Evolutionary conservation across 2,329 filamentous ascomycete genomes (phyloP).

Genomic region (Fusarium tuaranense): DNA sequence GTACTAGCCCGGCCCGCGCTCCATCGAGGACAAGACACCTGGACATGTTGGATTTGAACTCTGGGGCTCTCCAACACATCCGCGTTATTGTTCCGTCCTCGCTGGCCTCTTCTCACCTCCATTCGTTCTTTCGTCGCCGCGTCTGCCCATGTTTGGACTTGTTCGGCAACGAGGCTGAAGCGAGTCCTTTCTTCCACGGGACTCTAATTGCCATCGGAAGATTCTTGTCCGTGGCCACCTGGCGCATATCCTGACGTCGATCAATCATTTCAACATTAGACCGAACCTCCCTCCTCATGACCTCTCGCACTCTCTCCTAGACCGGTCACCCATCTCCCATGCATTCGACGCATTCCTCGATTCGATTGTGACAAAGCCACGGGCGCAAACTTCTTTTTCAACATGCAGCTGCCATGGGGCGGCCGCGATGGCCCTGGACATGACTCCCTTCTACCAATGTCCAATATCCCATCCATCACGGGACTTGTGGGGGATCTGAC

Average conservation of each 20-base stretch:
- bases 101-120: constrained; percentile 29
- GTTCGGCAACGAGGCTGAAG: constrained; percentile 21
- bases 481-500: constrained; percentile 42
- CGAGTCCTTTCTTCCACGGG: constrained; percentile 14
- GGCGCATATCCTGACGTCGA: constrained; percentile 29
- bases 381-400: constrained; percentile 34
- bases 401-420: constrained; percentile 55
- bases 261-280: constrained; percentile 19
- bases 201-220: constrained; percentile 16
- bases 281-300: constrained; percentile 37
- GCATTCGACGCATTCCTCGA: constrained; percentile 29
- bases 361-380: constrained; percentile 32
- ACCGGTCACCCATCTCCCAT: constrained; percentile 33
- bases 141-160: constrained; percentile 27
- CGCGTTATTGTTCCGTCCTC: constrained; percentile 23
- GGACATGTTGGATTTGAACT: constrained; percentile 38
- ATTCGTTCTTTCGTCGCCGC: neutral
- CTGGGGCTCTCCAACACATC: constrained; percentile 20
- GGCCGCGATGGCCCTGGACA: constrained; percentile 48
- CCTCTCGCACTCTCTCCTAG: constrained; percentile 35
- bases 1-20: constrained; percentile 42
- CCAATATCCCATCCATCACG: constrained; percentile 50
- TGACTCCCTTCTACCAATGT: constrained; percentile 50
- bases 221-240: constrained; percentile 24
- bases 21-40: constrained; percentile 41